Conservation (phyloP, 225 moss, liverwort and hornwort species). For the Bryum argenteum region DNA sequence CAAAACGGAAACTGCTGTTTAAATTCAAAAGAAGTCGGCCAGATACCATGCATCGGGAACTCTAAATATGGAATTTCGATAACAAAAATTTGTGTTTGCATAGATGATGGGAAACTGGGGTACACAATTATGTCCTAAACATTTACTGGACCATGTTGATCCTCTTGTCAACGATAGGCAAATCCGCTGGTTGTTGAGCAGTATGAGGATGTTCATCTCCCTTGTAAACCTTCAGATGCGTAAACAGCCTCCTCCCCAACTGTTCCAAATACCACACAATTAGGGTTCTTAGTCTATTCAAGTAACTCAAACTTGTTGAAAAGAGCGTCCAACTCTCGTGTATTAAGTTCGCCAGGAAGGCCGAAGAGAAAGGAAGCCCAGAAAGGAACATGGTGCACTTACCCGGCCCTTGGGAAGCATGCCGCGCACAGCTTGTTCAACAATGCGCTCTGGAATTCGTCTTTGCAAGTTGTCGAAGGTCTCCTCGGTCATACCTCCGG, state of each 20-base stretch:
- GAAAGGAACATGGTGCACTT: slow-evolving; percentile 20
- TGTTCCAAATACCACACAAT: slow-evolving; percentile 30
- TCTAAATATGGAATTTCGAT: not conserved
- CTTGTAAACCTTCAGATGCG: slow-evolving; percentile 76
- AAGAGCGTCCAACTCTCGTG: too few species aligned
- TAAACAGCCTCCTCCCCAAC: slow-evolving; percentile 77
- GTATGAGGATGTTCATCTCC: slow-evolving; percentile 64
- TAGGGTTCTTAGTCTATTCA: not conserved
- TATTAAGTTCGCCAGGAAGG: too few species aligned
- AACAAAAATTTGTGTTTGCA: slow-evolving; percentile 1
- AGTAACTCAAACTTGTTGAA: too few species aligned
- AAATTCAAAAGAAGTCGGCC: not conserved
- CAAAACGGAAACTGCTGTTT: not conserved
- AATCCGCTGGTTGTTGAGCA: slow-evolving; percentile 61
- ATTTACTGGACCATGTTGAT: slow-evolving; percentile 34
- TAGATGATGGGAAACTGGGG: not conserved
- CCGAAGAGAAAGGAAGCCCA: too few species aligned
- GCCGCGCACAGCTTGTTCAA: slow-evolving; percentile 77
- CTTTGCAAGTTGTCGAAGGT: slow-evolving; percentile 65
- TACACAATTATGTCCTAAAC: too few species aligned
- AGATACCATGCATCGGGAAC: not conserved
- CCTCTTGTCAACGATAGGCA: slow-evolving; percentile 70
- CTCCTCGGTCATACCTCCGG: slow-evolving; percentile 75
- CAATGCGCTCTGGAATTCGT: slow-evolving; percentile 79
- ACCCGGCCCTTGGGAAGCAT: slow-evolving; percentile 90